Base-by-base conservation (phyloP, 257 asterid genomes). In the Linderniella brevidens region DNA sequence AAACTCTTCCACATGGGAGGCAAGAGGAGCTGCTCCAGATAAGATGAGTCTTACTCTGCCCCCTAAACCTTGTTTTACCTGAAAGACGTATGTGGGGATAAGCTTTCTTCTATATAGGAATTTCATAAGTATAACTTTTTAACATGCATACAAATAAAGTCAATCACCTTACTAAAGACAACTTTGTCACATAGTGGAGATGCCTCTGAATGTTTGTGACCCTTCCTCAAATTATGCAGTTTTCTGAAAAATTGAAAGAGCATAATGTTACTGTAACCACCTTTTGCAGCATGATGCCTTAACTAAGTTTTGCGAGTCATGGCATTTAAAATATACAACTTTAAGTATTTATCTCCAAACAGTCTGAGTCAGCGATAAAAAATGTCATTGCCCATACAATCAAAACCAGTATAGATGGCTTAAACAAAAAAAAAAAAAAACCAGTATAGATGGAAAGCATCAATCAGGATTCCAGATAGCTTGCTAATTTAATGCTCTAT, bases 11-110 rank as follows among this genome's bases (percentile, higher is more conserved):
- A 88, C 92, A 53, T 88, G 94, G 20, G 92, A 57, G 57, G 98
- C 87, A 60, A 88, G 96, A 55, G 98, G 98, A 39, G 98, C 98
- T 61, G 94, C 98, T 56, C 96, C 98, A 17, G 96, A 88, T 74
- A 88, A 64, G 56, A 88, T 85, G 64, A 84, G 56, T 35, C 98
- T 74, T 19, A 88, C 98, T 3, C 64, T 71, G 53, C 98, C 94
- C 37, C 98, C 98, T 52, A 88, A 68, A 48, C 94, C 96, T 79
- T 80, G 79, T 64, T 88, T 88, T 43, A 88, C 77, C 98, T 88
- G 43, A 61, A 58, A 53, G 60, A 48, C 44, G 57, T 19, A 57
- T 44, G 20, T 47, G 35, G 50, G 40, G 42, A 48, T 48, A 13
- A 50, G 32, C 48, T 12, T 57, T 46, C 35, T 51, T 49, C 56